These are phyloP conservation scores for Sporisorium iseilematis-ciliati DNA, from an alignment of 1,284 basidiomycete genomes.

Conservation along the genomic window DNA sequence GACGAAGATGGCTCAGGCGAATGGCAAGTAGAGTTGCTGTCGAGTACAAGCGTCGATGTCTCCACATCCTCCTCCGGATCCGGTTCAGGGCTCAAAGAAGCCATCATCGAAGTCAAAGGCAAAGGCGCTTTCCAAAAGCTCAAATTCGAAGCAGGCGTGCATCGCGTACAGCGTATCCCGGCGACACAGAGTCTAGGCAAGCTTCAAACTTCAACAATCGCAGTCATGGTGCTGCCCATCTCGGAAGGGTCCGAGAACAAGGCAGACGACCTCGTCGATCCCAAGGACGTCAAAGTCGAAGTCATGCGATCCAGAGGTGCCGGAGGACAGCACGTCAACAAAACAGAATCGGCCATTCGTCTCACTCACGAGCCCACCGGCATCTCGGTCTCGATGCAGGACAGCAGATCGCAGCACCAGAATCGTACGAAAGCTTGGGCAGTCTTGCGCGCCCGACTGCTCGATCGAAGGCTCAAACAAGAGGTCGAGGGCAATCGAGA, in stretches of 20 bases:
- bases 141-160: constrained; percentile 92
- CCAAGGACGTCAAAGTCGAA: constrained; percentile 88
- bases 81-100: constrained; percentile 81
- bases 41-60: constrained; percentile 59
- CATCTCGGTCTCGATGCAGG: constrained; percentile 97
- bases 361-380: constrained; percentile 93
- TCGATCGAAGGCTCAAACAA: constrained; percentile 59
- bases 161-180: constrained; percentile 93
- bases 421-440: constrained; percentile 68
- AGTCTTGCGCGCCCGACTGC: constrained; percentile 62
- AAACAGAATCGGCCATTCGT: constrained; percentile 97
- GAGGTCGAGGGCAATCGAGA: constrained; percentile 61
- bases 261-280: constrained; percentile 75
- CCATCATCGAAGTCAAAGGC: constrained; percentile 84
- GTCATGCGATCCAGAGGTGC: constrained; percentile 96
- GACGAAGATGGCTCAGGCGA: constrained; percentile 43
- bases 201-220: constrained; percentile 92
- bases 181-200: constrained; percentile 87
- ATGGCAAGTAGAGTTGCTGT: constrained; percentile 61
- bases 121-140: constrained; percentile 82
- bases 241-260: constrained; percentile 69
- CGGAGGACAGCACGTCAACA: constrained; percentile 99
- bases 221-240: constrained; percentile 73
- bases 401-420: constrained; percentile 94
- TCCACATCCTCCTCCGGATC: constrained; percentile 44